phyloP scores from a whole-genome alignment of 73 alveolate species.

The Symbiodinium natans region DNA sequence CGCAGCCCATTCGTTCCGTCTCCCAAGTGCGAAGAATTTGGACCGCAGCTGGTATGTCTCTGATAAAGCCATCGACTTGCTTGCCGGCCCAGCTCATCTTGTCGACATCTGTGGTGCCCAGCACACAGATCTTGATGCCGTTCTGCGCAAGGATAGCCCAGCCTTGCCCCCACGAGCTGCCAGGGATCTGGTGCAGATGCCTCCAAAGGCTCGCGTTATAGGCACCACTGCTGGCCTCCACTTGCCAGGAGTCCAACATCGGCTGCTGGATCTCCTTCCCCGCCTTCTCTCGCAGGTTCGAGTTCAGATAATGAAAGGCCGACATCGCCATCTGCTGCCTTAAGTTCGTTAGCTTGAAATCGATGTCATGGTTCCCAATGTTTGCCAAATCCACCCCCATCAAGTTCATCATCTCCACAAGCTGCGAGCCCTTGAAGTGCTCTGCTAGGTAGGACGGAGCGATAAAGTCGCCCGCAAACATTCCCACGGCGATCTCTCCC shows the following conservation, averaged over 20 bases:
- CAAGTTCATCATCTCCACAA: slow-evolving; percentile 6
- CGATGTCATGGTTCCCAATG: slow-evolving; percentile 42
- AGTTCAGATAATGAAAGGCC: slow-evolving; percentile 7
- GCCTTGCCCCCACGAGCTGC: not conserved
- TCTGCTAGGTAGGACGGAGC: slow-evolving; percentile 22
- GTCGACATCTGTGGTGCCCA: slow-evolving; percentile 14
- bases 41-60: slow-evolving; percentile 17
- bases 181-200: not conserved
- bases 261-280: not conserved
- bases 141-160: not conserved
- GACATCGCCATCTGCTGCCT: not conserved
- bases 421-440: not conserved
- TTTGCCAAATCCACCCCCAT: slow-evolving; percentile 25
- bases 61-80: not conserved
- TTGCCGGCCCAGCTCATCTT: slow-evolving; percentile 34
- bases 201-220: not conserved
- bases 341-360: not conserved
- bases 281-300: not conserved
- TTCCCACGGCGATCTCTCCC: not conserved
- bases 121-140: not conserved
- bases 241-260: not conserved
- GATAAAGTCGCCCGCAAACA: not conserved
- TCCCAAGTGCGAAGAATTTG: not conserved
- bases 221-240: not conserved
- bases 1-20: not conserved